These are phyloP conservation scores for Tripterygium wilfordii DNA, from an alignment of 177 flowering plant species.

Conservation along the genomic window DNA sequence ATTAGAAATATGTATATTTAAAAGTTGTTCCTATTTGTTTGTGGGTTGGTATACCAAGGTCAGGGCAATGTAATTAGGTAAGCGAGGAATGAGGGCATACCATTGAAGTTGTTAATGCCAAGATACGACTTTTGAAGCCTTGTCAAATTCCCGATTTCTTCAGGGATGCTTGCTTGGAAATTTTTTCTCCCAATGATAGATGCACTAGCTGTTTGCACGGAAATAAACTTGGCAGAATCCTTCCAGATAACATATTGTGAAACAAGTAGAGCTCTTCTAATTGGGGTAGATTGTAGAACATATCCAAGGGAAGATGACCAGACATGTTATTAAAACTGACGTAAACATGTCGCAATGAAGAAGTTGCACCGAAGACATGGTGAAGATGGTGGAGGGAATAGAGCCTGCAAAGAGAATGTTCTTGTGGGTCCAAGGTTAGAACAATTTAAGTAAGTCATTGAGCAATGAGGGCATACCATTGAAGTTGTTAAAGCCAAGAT, in stretches of 20 bases:
- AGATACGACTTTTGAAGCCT: not conserved
- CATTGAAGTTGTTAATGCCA: conserved; percentile 2
- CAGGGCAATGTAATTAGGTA: not conserved
- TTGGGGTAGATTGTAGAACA: not conserved
- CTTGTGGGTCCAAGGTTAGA: too few relatives aligned
- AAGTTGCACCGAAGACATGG: not conserved
- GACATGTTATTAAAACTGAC: not conserved
- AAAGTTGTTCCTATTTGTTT: too few relatives aligned
- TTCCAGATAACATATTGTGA: not conserved
- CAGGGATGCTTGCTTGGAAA: conserved; percentile 2
- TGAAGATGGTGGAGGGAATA: too few relatives aligned
- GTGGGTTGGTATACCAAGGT: too few relatives aligned
- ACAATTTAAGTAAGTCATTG: too few relatives aligned
- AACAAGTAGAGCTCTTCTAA: not conserved
- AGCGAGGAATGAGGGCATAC: not conserved
- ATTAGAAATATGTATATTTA: too few relatives aligned
- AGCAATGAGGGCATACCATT: not conserved
- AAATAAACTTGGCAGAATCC: not conserved
- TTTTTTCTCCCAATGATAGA: not conserved
- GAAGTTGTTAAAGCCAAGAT: conserved; percentile 9
- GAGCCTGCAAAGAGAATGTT: too few relatives aligned
- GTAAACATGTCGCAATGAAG: not conserved
- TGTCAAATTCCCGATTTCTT: conserved; percentile 4
- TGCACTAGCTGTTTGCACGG: not conserved
- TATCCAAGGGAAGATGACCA: not conserved